Conservation (phyloP, 495 filamentous ascomycete genomes). For the Podospora sp. region DNA sequence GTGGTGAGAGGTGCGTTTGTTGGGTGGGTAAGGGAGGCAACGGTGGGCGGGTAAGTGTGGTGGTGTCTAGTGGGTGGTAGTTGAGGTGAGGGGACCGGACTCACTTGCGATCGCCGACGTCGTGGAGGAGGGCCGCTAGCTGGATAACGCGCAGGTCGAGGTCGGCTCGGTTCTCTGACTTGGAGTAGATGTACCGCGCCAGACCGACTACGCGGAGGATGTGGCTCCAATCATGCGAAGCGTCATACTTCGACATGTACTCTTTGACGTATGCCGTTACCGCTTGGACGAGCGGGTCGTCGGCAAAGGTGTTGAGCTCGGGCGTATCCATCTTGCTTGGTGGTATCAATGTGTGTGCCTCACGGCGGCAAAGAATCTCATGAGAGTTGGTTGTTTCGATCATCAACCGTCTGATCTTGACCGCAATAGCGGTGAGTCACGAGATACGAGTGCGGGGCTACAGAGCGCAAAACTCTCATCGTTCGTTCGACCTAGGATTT, state of each 20-base stretch:
- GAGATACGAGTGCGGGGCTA: not conserved
- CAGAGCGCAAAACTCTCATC: not conserved
- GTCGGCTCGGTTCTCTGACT: constrained; percentile 47
- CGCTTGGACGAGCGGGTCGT: constrained; percentile 48
- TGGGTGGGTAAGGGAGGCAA: not conserved
- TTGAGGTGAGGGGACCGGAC: constrained; percentile 7
- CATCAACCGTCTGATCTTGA: not conserved
- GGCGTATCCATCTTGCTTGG: not conserved
- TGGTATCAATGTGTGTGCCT: not conserved
- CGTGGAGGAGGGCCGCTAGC: constrained; percentile 79
- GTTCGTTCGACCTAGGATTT: not conserved
- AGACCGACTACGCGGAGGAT: constrained; percentile 77
- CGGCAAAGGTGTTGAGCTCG: constrained; percentile 34
- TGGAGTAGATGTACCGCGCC: constrained; percentile 60
- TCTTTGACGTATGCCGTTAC: constrained; percentile 60
- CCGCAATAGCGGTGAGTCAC: not conserved
- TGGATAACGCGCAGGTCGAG: constrained; percentile 60
- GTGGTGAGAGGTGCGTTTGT: not conserved
- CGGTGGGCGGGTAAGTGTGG: not conserved
- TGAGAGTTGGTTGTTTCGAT: not conserved
- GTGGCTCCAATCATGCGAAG: constrained; percentile 83
- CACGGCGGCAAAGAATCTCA: not conserved
- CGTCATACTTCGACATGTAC: constrained; percentile 83
- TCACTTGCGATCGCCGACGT: constrained; percentile 79
- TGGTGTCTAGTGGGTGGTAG: not conserved